Conservation (phyloP, 2,329 filamentous ascomycete species). For the Truncatella angustata region DNA sequence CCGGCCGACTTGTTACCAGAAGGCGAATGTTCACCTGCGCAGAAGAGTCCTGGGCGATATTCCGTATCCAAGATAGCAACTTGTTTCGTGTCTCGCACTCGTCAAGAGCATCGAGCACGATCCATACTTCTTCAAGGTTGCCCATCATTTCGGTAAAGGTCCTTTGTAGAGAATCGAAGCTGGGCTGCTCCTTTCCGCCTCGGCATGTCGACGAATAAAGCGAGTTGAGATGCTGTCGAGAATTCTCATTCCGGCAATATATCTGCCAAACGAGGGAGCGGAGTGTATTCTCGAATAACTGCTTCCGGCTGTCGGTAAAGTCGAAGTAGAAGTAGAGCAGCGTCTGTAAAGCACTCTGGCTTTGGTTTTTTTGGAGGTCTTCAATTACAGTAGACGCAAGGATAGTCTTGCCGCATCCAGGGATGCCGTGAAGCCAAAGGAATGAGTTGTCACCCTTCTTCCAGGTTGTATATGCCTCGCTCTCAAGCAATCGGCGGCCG, state of each 20-base stretch:
- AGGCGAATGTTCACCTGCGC: constrained; percentile 12
- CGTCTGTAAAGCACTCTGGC: not conserved
- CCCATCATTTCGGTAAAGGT: constrained; percentile 21
- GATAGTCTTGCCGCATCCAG: constrained; percentile 41
- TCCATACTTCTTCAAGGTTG: constrained; percentile 19
- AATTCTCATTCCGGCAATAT: constrained; percentile 15
- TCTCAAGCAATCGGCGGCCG: constrained; percentile 33
- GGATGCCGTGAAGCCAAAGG: constrained; percentile 37
- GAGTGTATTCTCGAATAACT: constrained; percentile 30
- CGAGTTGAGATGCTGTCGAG: constrained; percentile 19
- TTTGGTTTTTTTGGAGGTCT: constrained; percentile 15
- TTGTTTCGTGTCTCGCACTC: constrained; percentile 18
- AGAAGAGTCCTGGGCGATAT: not conserved
- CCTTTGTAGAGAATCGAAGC: too few species aligned
- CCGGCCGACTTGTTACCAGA: constrained; percentile 23
- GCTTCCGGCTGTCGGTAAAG: constrained; percentile 36
- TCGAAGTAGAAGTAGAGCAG: constrained; percentile 35
- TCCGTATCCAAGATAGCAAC: constrained; percentile 15
- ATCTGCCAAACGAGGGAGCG: constrained; percentile 36
- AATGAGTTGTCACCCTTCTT: constrained; percentile 24
- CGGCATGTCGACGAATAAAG: constrained; percentile 23
- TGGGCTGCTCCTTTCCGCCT: constrained; percentile 23
- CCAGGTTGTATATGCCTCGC: constrained; percentile 28
- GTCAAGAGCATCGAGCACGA: constrained; percentile 29
- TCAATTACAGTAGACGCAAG: constrained; percentile 35